Evolutionary conservation across 2,329 filamentous ascomycete species (phyloP).

Genomic region (Colletotrichum salicis): DNA sequence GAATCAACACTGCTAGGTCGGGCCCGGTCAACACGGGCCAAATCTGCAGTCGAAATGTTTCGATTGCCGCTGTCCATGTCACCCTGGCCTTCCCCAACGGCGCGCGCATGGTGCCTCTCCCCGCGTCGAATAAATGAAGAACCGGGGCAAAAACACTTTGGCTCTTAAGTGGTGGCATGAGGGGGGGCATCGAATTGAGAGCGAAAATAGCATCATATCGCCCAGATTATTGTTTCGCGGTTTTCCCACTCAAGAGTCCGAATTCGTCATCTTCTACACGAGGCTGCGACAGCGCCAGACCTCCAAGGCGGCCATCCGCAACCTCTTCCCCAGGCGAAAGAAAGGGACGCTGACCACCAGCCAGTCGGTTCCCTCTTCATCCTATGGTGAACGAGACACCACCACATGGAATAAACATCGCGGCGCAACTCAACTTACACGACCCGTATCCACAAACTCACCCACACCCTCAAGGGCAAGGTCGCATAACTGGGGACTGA

Average conservation of each 20-base stretch:
- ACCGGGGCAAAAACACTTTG: background rate
- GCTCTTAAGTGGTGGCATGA: background rate
- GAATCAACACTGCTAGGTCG: constrained; percentile 6
- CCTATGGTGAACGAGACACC: constrained; percentile 10
- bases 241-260: background rate
- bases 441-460: constrained; percentile 2
- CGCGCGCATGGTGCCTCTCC: constrained; percentile 3
- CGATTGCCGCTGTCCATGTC: constrained; percentile 28
- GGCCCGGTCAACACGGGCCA: background rate
- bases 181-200: background rate
- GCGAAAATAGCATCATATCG: constrained; percentile 28
- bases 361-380: constrained; percentile 20
- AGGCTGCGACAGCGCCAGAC: constrained; percentile 24
- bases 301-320: background rate
- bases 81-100: background rate
- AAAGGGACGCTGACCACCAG: constrained; percentile 11
- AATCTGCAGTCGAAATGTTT: constrained; percentile 26
- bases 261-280: constrained; percentile 11
- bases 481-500: background rate
- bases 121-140: constrained; percentile 11
- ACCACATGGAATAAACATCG: background rate
- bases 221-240: constrained; percentile 18
- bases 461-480: background rate
- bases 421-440: constrained; percentile 7
- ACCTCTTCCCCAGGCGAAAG: background rate